These are phyloP conservation scores for Peronospora tabacina DNA, from an alignment of 352 stramenopile genomes.

Conservation along the genomic window DNA sequence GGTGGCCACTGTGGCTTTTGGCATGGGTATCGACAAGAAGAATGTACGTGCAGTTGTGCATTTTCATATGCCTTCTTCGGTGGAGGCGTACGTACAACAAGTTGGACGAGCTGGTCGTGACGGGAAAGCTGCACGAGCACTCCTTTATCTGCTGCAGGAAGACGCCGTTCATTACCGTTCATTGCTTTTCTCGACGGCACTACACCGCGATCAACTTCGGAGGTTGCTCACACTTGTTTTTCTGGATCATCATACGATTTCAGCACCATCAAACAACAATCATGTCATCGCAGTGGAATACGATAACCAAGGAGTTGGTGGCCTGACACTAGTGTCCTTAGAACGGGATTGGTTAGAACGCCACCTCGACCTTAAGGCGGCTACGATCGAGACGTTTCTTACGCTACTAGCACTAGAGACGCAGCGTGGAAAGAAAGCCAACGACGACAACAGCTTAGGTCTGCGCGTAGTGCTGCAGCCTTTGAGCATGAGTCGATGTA, in stretches of 20 bases:
- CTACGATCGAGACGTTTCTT: constrained; percentile 72
- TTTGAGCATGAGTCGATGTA: constrained; percentile 46
- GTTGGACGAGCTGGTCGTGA: constrained; percentile 93
- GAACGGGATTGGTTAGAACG: constrained; percentile 53
- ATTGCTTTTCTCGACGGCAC: constrained; percentile 58
- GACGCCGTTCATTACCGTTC: constrained; percentile 67
- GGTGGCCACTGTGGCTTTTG: constrained; percentile 96
- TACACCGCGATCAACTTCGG: constrained; percentile 47
- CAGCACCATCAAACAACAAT: constrained; percentile 2
- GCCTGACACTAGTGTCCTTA: constrained; percentile 33
- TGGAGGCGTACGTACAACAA: constrained; percentile 99
- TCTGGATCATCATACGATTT: constrained; percentile 7
- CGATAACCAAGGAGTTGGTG: constrained; percentile 6
- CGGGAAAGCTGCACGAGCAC: constrained; percentile 63
- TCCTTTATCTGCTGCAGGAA: constrained; percentile 59
- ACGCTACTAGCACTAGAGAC: constrained; percentile 45
- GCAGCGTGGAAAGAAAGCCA: constrained; percentile 3
- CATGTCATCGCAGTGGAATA: constrained; percentile 30
- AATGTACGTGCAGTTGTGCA: constrained; percentile 98
- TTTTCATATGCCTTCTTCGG: constrained; percentile 92
- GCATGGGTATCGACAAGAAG: constrained; percentile 98
- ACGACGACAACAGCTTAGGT: constrained; percentile 6
- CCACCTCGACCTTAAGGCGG: constrained; percentile 62
- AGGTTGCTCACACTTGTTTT: constrained; percentile 40
- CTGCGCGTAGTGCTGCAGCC: constrained; percentile 33